Evolutionary conservation across 2,329 filamentous ascomycete species (phyloP).

Genomic region (Cladosporium sp.): DNA sequence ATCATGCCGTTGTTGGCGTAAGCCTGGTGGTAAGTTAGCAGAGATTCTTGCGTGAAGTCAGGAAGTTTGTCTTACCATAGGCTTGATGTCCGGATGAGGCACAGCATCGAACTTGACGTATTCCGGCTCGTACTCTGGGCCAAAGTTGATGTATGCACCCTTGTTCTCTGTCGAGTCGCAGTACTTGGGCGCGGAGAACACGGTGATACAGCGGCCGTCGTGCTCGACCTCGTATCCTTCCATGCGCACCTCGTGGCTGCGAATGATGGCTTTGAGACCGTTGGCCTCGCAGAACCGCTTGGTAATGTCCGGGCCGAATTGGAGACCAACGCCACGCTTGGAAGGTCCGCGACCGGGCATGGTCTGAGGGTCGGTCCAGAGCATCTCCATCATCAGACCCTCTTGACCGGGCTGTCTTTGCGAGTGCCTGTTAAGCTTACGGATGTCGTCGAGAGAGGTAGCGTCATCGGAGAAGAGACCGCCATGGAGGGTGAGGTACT

Average conservation of each 20-base stretch:
- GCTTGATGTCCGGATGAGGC: conserved; percentile 88
- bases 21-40: conserved; percentile 45
- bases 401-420: conserved; percentile 89
- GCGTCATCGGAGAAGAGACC: conserved; percentile 96
- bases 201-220: conserved; percentile 90
- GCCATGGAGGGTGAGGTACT: conserved; percentile 88
- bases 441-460: conserved; percentile 83
- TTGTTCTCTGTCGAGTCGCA: conserved; percentile 98
- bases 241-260: conserved; percentile 97
- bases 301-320: conserved; percentile 94
- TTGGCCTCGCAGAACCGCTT: conserved; percentile 97
- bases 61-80: conserved; percentile 53
- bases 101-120: conserved; percentile 96
- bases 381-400: conserved; percentile 99
- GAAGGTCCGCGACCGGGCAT: conserved; percentile 81
- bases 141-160: conserved; percentile 96
- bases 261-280: conserved; percentile 86
- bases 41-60: not conserved
- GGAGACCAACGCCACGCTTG: conserved; percentile 92
- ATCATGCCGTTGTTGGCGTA: conserved; percentile 80
- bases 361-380: conserved; percentile 95
- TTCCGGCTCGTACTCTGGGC: conserved; percentile 80
- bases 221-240: conserved; percentile 99
- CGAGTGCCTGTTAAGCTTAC: conserved; percentile 82
- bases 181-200: conserved; percentile 96